A percentile compares a stretch with the other conserved stretches of the same genome.
Evolutionary conservation across 768 basidiomycete species (phyloP).

Genomic region (Panaeolus cyanescens): DNA sequence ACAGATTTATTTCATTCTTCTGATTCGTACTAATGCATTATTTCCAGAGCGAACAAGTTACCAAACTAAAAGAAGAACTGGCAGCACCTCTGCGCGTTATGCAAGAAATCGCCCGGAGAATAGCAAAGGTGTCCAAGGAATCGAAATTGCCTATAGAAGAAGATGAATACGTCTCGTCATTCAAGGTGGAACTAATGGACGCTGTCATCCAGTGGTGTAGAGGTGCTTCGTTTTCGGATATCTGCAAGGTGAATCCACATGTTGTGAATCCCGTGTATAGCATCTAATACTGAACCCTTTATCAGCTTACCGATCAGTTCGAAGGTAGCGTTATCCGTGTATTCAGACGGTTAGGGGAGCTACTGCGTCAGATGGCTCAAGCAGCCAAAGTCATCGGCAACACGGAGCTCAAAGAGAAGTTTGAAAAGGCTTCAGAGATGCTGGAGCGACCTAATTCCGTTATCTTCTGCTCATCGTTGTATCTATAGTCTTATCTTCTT

Average conservation of each 20-base stretch:
- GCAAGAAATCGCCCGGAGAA: slow-evolving; percentile 93
- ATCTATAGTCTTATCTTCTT: slow-evolving; percentile 47
- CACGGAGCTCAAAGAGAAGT: slow-evolving; percentile 89
- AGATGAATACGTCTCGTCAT: slow-evolving; percentile 93
- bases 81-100: slow-evolving; percentile 90
- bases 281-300: background rate
- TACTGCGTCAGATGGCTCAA: slow-evolving; percentile 93
- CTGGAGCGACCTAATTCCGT: slow-evolving; percentile 93
- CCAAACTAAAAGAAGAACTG: slow-evolving; percentile 90
- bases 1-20: too few species aligned
- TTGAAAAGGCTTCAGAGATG: slow-evolving; percentile 90
- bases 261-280: background rate
- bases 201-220: slow-evolving; percentile 97
- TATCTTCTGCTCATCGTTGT: slow-evolving; percentile 86
- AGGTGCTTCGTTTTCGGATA: slow-evolving; percentile 95
- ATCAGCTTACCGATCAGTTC: slow-evolving; percentile 91
- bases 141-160: slow-evolving; percentile 88
- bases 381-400: slow-evolving; percentile 98
- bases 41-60: slow-evolving; percentile 77
- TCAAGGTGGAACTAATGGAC: slow-evolving; percentile 99
- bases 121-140: slow-evolving; percentile 96
- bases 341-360: slow-evolving; percentile 91
- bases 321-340: slow-evolving; percentile 97
- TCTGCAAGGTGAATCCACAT: slow-evolving; percentile 77
- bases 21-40: background rate